These are phyloP conservation scores for Pholiota molesta DNA, from an alignment of 768 basidiomycete species.

Conservation along the genomic window DNA sequence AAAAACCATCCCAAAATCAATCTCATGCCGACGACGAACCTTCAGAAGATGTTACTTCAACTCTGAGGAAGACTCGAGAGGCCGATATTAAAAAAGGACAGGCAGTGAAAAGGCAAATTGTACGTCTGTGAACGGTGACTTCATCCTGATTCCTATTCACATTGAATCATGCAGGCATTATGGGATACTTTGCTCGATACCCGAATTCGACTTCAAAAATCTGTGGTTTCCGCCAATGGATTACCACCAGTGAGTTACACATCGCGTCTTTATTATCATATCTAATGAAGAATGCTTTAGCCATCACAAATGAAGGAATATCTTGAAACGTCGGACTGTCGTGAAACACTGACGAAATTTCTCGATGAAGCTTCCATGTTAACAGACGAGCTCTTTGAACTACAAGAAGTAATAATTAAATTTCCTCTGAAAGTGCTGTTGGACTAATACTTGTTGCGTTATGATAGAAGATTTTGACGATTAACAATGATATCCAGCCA, in stretches of 20 bases:
- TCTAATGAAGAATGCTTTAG: slow-evolving; percentile 27
- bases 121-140: slow-evolving; percentile 37
- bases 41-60: slow-evolving; percentile 48
- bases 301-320: slow-evolving; percentile 38
- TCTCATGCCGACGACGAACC: slow-evolving; percentile 10
- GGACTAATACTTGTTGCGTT: not conserved
- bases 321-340: slow-evolving; percentile 41
- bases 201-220: slow-evolving; percentile 92
- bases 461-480: slow-evolving; percentile 44
- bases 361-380: slow-evolving; percentile 62
- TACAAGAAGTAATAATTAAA: slow-evolving; percentile 59
- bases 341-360: slow-evolving; percentile 50
- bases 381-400: slow-evolving; percentile 65
- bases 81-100: slow-evolving; percentile 81
- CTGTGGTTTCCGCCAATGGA: slow-evolving; percentile 61
- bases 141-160: not conserved
- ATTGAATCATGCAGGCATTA: slow-evolving; percentile 50
- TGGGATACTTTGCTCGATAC: slow-evolving; percentile 90
- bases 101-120: slow-evolving; percentile 84
- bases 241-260: slow-evolving; percentile 59
- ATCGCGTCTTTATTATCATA: not conserved
- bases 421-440: not conserved
- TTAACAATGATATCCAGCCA: slow-evolving; percentile 48
- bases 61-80: slow-evolving; percentile 61
- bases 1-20: slow-evolving; percentile 9